phyloP scores from a whole-genome alignment of 2,329 filamentous ascomycete genomes.

The Alternaria metachromatica region DNA sequence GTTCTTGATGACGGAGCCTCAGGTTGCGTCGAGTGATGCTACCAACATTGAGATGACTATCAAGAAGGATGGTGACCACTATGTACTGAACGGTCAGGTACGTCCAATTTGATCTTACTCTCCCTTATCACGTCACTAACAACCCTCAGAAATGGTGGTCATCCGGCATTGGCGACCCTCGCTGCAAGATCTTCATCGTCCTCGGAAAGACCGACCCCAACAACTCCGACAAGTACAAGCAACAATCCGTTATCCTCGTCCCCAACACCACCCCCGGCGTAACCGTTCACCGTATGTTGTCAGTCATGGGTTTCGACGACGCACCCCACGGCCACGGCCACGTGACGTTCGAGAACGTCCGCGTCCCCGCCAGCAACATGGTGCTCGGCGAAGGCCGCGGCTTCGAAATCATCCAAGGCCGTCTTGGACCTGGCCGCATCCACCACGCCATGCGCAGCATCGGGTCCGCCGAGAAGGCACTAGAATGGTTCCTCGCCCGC shows the following conservation, averaged over 20 bases:
- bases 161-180: conserved; percentile 88
- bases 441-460: conserved; percentile 98
- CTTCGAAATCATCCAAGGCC: conserved; percentile 98
- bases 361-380: conserved; percentile 82
- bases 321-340: conserved; percentile 98
- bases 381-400: conserved; percentile 92
- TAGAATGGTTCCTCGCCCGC: conserved; percentile 93
- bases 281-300: conserved; percentile 92
- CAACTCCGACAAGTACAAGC: conserved; percentile 79
- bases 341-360: conserved; percentile 86
- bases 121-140: too few relatives aligned
- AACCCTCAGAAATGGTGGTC: conserved; percentile 98
- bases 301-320: conserved; percentile 94
- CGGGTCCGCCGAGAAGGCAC: conserved; percentile 85
- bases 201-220: conserved; percentile 89
- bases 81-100: conserved; percentile 89
- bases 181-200: conserved; percentile 92
- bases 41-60: conserved; percentile 91
- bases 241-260: conserved; percentile 93
- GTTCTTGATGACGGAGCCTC: conserved; percentile 93
- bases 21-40: conserved; percentile 87
- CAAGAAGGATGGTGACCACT: conserved; percentile 81
- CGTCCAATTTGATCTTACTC: too few relatives aligned
- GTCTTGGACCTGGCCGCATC: conserved; percentile 92
- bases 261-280: conserved; percentile 81